Conservation (phyloP, 78 protist genomes). For the Emiliania huxleyi region DNA sequence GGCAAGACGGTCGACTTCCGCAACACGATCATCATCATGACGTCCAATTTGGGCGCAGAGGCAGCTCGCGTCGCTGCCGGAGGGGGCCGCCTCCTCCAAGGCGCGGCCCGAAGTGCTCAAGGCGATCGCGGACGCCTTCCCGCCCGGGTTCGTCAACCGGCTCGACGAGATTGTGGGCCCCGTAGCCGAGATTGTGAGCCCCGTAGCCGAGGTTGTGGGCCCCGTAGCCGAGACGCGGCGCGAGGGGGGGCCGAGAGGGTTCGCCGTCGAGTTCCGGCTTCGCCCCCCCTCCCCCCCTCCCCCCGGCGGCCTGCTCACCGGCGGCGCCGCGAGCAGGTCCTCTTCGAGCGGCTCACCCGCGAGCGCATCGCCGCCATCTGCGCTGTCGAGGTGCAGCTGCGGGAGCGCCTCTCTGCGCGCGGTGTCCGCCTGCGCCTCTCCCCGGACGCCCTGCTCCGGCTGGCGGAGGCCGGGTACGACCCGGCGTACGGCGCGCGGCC, state of each 20-base stretch:
- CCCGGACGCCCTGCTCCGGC: background rate
- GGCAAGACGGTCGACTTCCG: slow-evolving; percentile 54
- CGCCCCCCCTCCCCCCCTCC: too few species aligned
- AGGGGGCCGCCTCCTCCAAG: too few species aligned
- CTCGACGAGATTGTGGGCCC: slow-evolving; percentile 68
- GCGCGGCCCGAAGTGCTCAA: slow-evolving; percentile 11
- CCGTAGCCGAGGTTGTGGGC: too few species aligned
- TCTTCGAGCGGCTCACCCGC: slow-evolving; percentile 47
- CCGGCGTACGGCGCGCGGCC: slow-evolving; percentile 80
- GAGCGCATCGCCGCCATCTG: background rate
- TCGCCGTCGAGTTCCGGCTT: too few species aligned
- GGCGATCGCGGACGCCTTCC: background rate
- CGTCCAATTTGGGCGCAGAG: slow-evolving; percentile 66
- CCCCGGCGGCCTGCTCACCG: too few species aligned
- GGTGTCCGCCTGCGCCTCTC: background rate
- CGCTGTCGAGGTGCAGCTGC: background rate
- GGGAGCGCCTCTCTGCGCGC: background rate
- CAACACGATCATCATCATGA: slow-evolving; percentile 57
- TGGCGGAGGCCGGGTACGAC: slow-evolving; percentile 57
- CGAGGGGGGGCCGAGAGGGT: too few species aligned
- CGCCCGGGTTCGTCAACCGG: slow-evolving; percentile 76
- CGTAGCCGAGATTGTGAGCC: too few species aligned
- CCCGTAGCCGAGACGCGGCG: too few species aligned
- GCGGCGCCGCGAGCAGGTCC: too few species aligned
- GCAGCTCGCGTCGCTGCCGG: too few species aligned